Percentiles rank a stretch among this genome's conserved stretches.
These are phyloP conservation scores for Fraxinus americana DNA, from an alignment of 257 asterid species.

Conservation along the genomic window DNA sequence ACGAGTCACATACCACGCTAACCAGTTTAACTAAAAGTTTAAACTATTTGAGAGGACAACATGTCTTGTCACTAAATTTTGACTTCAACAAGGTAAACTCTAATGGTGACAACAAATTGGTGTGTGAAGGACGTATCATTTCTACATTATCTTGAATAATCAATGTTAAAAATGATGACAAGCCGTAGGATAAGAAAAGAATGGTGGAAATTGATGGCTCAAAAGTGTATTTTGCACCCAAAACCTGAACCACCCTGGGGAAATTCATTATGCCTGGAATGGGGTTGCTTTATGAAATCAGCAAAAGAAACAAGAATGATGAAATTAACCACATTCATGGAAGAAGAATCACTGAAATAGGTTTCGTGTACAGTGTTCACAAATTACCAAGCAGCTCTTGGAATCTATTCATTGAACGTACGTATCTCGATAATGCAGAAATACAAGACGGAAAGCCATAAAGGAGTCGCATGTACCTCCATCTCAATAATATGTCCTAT, in stretches of 20 bases:
- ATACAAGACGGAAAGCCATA: neutral
- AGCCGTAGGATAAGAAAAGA: neutral
- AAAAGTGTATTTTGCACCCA: neutral
- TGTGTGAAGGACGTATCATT: neutral
- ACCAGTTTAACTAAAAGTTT: neutral
- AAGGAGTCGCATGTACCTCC: conserved; percentile 41
- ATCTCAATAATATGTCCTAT: conserved; percentile 56
- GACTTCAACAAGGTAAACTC: neutral
- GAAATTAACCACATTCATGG: neutral
- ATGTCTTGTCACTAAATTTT: neutral
- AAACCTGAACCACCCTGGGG: neutral
- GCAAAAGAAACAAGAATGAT: neutral
- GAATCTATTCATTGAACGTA: neutral
- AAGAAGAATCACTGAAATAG: neutral
- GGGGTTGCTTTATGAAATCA: neutral
- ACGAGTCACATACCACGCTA: neutral
- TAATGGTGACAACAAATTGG: neutral
- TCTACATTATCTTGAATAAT: neutral
- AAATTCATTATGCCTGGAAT: neutral
- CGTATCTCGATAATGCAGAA: neutral
- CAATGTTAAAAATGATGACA: neutral
- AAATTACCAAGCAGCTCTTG: neutral
- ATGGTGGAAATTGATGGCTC: neutral
- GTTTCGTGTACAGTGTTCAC: neutral
- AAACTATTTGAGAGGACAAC: neutral